Conservation (phyloP, 768 basidiomycete genomes). For the Butyriboletus loyo region DNA sequence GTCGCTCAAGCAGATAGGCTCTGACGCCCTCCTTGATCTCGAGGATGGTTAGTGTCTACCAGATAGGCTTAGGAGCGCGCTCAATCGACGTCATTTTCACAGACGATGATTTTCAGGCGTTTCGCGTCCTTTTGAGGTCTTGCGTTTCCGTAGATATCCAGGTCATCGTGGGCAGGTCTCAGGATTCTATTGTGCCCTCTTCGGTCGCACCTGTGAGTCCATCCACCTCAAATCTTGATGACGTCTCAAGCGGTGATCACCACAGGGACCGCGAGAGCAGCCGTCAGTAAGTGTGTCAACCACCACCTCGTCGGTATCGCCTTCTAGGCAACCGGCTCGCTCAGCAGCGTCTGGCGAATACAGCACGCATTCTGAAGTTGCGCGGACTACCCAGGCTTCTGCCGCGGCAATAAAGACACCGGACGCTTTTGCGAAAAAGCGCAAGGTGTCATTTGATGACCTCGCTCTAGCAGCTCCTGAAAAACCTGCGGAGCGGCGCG, state of each 20-base stretch:
- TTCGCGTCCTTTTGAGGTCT: conserved; percentile 45
- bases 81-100: background rate
- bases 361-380: background rate
- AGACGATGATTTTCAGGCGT: conserved; percentile 84
- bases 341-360: background rate
- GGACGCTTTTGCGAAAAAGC: conserved; percentile 23
- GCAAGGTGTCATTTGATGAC: conserved; percentile 17
- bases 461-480: background rate
- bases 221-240: background rate
- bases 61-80: background rate
- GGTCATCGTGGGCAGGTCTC: conserved; percentile 22
- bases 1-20: conserved; percentile 51
- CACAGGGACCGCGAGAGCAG: background rate
- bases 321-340: background rate
- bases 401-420: background rate
- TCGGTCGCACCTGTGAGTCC: conserved; percentile 11
- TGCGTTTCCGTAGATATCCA: conserved; percentile 38
- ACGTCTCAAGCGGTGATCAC: background rate
- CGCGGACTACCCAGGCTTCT: background rate
- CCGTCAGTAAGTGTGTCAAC: background rate
- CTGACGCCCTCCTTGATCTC: conserved; percentile 56
- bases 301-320: background rate
- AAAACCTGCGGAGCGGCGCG: background rate
- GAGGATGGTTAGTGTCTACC: conserved; percentile 56
- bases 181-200: background rate